phyloP scores from a whole-genome alignment of 306 rosid species.

The Sesbania bispinosa region DNA sequence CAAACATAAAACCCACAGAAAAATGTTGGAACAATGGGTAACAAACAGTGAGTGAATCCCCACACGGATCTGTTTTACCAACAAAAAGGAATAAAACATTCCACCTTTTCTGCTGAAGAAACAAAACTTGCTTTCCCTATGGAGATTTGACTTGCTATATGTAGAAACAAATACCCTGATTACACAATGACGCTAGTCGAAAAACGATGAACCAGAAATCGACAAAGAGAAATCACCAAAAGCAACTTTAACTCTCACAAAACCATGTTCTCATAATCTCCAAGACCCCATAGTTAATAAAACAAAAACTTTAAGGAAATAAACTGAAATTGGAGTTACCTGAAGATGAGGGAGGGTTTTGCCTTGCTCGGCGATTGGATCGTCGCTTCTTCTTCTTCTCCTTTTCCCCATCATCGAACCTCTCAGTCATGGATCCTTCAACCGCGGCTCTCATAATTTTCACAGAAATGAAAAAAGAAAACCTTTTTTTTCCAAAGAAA shows the following conservation, averaged over 20 bases:
- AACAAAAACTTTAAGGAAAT: background rate
- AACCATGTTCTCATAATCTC: background rate
- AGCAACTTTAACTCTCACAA: background rate
- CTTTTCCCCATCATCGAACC: slow-evolving; percentile 65
- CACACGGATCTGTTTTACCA: background rate
- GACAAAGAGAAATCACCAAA: background rate
- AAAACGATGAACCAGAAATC: background rate
- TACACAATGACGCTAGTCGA: background rate
- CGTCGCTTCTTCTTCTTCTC: slow-evolving; percentile 86
- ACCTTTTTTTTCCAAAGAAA: background rate
- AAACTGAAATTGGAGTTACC: background rate
- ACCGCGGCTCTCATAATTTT: slow-evolving; percentile 42
- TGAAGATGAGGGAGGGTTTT: slow-evolving; percentile 22
- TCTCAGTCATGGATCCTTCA: slow-evolving; percentile 52
- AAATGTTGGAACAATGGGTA: background rate
- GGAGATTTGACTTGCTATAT: background rate
- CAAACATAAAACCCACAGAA: too few relatives aligned
- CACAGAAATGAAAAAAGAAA: background rate
- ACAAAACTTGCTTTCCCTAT: background rate
- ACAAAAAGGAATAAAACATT: background rate
- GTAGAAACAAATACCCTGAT: background rate
- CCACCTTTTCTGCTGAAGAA: background rate
- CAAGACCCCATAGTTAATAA: background rate
- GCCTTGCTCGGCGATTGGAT: slow-evolving; percentile 68
- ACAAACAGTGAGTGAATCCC: background rate